Base-by-base conservation (phyloP, 257 asterid genomes). In the Misopates orontium region DNA sequence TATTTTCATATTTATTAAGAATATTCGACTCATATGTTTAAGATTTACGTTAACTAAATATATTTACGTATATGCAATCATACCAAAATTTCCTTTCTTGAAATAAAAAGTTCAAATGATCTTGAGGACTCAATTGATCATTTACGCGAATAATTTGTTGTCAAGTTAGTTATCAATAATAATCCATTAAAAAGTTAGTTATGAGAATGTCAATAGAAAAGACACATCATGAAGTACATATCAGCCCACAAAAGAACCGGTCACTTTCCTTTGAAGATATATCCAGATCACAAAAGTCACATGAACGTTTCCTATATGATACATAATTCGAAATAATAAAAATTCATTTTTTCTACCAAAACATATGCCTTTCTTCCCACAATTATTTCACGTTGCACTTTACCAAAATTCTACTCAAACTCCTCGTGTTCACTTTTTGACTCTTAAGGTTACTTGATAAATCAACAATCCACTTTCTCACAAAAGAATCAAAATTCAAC, bases 371-470 rank as follows among this genome's bases (percentile, higher is more conserved):
- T 78, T 66, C 64, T 73, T 73, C 42, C 1, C 58, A 63, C 81
- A 70, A 66, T 70, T 62, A 62, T 49, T 63, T 67, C 47, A 36
- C 22, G 24, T 32, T 40, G 60, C 70, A 58, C 83, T 78, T 83
- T 74, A 66, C 77, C 76, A 77, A 62, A 59, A 61, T 60, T 69
- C 56, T 62, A 79, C 86, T 75, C 82, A 71, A 75, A 25, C 67
- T 50, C 68, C 67, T 36, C 16, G 48, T 68, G n/a, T 62, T 19
- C 21, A 54, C 74, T 74, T 78, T 53, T 80, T 80, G 76, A 75
- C 84, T 71, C 53, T 13, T 25, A 55, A 41, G 56, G 67, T 67
- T 58, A 32, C 72, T 57, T 71, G 4, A 25, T 77, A 75, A 71
- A 84, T 76, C 78, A 76, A 75, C 86, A 56, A 47, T 66, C 39